Percentiles rank a stretch among this genome's conserved stretches.
Conservation (phyloP, 1,284 basidiomycete species). For the Heterobasidion occidentale region DNA sequence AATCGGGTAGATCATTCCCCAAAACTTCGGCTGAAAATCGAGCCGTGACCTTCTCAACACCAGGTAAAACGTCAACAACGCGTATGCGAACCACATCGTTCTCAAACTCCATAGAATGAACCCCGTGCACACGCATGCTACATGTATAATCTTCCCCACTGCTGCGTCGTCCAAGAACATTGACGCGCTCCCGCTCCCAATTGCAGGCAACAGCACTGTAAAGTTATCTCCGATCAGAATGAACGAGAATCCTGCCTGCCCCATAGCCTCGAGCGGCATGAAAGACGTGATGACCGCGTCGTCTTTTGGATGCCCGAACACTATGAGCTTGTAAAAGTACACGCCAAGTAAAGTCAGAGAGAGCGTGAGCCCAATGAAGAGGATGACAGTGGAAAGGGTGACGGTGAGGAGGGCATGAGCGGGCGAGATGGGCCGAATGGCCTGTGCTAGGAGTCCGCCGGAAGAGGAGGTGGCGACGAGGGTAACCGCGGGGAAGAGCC, state of each 20-base stretch:
- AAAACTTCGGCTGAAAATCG: slow-evolving; percentile 35
- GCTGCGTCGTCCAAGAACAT: slow-evolving; percentile 22
- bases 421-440: slow-evolving; percentile 36
- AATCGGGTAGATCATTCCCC: slow-evolving; percentile 45
- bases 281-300: slow-evolving; percentile 33
- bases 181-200: slow-evolving; percentile 2
- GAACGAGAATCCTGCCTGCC: slow-evolving; percentile 34
- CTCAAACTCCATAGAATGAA: slow-evolving; percentile 38
- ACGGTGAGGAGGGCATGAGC: slow-evolving; percentile 48
- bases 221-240: slow-evolving; percentile 27
- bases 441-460: slow-evolving; percentile 50
- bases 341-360: slow-evolving; percentile 20
- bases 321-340: slow-evolving; percentile 13
- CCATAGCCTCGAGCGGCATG: slow-evolving; percentile 40
- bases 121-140: slow-evolving; percentile 30
- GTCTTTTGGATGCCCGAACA: slow-evolving; percentile 16
- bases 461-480: slow-evolving; percentile 62
- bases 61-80: slow-evolving; percentile 26
- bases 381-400: slow-evolving; percentile 26
- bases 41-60: slow-evolving; percentile 19
- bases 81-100: slow-evolving; percentile 35
- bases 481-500: slow-evolving; percentile 70
- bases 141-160: slow-evolving; percentile 29
- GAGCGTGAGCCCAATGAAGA: slow-evolving; percentile 32
- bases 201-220: slow-evolving; percentile 20